phyloP scores from a whole-genome alignment of 768 basidiomycete species.

The Butyriboletus loyo region DNA sequence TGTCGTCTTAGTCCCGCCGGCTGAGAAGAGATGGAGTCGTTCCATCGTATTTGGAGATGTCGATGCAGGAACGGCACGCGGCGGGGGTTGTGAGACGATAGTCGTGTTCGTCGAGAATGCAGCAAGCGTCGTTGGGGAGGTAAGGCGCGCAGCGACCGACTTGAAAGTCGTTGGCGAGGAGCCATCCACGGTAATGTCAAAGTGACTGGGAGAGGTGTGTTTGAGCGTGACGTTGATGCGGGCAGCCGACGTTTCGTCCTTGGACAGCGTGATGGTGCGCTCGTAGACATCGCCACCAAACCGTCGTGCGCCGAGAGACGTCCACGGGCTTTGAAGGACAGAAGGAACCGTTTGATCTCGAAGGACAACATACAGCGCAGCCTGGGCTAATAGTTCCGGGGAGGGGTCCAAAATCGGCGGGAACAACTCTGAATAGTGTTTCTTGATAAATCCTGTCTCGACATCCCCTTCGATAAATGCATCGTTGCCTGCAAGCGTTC shows the following conservation, averaged over 20 bases:
- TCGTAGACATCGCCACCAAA: constrained; percentile 74
- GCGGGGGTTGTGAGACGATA: constrained; percentile 67
- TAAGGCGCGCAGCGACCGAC: constrained; percentile 55
- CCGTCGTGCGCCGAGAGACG: constrained; percentile 64
- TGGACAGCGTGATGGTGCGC: constrained; percentile 59
- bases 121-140: constrained; percentile 51
- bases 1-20: constrained; percentile 56
- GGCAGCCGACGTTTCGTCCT: constrained; percentile 44
- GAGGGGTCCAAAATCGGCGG: constrained; percentile 57
- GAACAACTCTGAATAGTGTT: constrained; percentile 82
- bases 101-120: constrained; percentile 55
- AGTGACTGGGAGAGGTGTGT: constrained; percentile 43
- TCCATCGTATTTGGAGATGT: constrained; percentile 58
- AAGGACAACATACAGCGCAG: constrained; percentile 71
- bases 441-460: constrained; percentile 94
- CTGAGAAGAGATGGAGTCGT: constrained; percentile 71
- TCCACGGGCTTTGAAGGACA: constrained; percentile 57
- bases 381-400: constrained; percentile 68
- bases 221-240: constrained; percentile 39
- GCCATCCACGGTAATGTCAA: constrained; percentile 49
- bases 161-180: constrained; percentile 36
- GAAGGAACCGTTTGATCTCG: constrained; percentile 48
- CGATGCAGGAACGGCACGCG: constrained; percentile 51
- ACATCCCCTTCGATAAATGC: constrained; percentile 78
- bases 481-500: constrained; percentile 69